phyloP scores from a whole-genome alignment of 2,329 filamentous ascomycete genomes.

The Trichoderma breve region DNA sequence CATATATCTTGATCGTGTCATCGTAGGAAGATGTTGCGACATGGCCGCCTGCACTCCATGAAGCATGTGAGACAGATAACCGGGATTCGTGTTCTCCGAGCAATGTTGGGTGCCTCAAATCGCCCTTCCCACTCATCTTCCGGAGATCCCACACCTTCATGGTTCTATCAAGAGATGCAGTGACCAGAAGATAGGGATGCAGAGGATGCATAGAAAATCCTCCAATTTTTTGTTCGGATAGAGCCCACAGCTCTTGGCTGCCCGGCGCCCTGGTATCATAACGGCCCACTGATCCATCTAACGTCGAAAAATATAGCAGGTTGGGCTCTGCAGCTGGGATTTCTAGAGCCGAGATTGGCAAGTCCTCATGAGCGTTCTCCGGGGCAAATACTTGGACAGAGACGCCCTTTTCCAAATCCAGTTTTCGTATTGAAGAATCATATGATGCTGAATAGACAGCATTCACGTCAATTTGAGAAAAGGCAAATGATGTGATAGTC shows the following conservation, averaged over 20 bases:
- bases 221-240: conserved; percentile 92
- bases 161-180: conserved; percentile 84
- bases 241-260: conserved; percentile 64
- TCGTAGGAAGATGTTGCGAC: conserved; percentile 93
- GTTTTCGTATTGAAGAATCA: conserved; percentile 83
- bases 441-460: conserved; percentile 84
- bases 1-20: conserved; percentile 90
- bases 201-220: conserved; percentile 83
- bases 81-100: conserved; percentile 79
- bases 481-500: conserved; percentile 82
- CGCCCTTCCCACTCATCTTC: conserved; percentile 66
- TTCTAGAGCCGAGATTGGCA: conserved; percentile 81
- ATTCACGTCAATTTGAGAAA: conserved; percentile 70
- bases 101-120: conserved; percentile 61
- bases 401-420: conserved; percentile 77
- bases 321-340: conserved; percentile 70
- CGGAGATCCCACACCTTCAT: conserved; percentile 91
- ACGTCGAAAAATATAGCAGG: conserved; percentile 80
- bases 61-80: conserved; percentile 86
- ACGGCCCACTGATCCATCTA: conserved; percentile 76
- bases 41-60: conserved; percentile 81
- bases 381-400: conserved; percentile 83
- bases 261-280: conserved; percentile 69
- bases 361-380: conserved; percentile 63
- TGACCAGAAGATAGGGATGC: conserved; percentile 79